A percentile compares a stretch with the other conserved stretches of the same genome.
These are phyloP conservation scores for Talaromyces sp. DNA, from an alignment of 2,329 filamentous ascomycete genomes.

Conservation along the genomic window DNA sequence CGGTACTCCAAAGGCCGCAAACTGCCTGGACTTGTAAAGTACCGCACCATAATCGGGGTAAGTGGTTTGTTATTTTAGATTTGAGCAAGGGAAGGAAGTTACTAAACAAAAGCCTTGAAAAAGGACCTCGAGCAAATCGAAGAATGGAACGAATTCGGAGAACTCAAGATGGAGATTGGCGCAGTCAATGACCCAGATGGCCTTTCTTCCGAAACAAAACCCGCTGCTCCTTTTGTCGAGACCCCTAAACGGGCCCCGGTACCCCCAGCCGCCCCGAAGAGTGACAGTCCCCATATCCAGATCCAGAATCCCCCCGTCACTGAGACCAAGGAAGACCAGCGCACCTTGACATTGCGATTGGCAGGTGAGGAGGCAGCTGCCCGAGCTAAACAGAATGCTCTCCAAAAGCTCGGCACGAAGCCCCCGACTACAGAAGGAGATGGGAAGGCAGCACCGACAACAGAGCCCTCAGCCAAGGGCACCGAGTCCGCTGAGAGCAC, in stretches of 20 bases:
- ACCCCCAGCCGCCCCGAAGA: slow-evolving; percentile 22
- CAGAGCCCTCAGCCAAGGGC: slow-evolving; percentile 12
- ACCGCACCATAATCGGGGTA: slow-evolving; percentile 80
- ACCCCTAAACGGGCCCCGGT: slow-evolving; percentile 1
- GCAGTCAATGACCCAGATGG: slow-evolving; percentile 32
- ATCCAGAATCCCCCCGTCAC: slow-evolving; percentile 36
- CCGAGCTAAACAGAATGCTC: slow-evolving; percentile 30
- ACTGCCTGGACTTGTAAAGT: slow-evolving; percentile 83
- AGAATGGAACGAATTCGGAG: slow-evolving; percentile 98
- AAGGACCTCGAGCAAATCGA: slow-evolving; percentile 92
- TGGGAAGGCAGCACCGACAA: slow-evolving; percentile 9
- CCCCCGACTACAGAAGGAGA: slow-evolving; percentile 13
- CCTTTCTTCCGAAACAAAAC: slow-evolving; percentile 23
- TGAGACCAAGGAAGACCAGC: slow-evolving; percentile 30
- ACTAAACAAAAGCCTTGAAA: background rate
- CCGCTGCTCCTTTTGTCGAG: slow-evolving; percentile 15
- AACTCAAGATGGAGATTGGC: slow-evolving; percentile 78
- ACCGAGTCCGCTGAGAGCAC: slow-evolving; percentile 12
- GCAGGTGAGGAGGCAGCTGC: slow-evolving; percentile 38
- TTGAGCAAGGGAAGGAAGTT: background rate
- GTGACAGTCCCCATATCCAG: slow-evolving; percentile 33
- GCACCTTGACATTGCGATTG: slow-evolving; percentile 40
- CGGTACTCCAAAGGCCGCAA: slow-evolving; percentile 81
- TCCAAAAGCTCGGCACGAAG: slow-evolving; percentile 13
- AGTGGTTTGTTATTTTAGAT: slow-evolving; percentile 33